Evolutionary conservation across 2,329 filamentous ascomycete species (phyloP).

Genomic region (Trichoderma endophyticum): DNA sequence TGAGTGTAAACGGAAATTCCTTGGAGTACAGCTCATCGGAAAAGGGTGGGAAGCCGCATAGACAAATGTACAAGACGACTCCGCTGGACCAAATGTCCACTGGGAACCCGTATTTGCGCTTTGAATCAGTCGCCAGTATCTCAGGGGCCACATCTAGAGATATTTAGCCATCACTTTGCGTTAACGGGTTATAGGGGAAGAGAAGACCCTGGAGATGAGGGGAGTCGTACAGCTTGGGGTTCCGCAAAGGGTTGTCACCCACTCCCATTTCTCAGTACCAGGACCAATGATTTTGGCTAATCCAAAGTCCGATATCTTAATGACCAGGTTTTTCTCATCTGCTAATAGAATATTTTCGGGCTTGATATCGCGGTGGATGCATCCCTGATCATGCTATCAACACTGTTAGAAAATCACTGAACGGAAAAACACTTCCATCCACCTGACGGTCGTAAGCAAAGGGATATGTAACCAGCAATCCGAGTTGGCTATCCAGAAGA

Average conservation of each 20-base stretch:
- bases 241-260: slow-evolving; percentile 81
- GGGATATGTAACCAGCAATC: not conserved
- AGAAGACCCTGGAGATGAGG: not conserved
- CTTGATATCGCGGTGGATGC: slow-evolving; percentile 74
- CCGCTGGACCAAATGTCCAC: slow-evolving; percentile 84
- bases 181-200: not conserved
- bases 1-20: slow-evolving; percentile 73
- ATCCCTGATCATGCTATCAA: slow-evolving; percentile 46
- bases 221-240: slow-evolving; percentile 43
- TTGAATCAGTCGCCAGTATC: slow-evolving; percentile 65
- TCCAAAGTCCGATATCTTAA: slow-evolving; percentile 87
- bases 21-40: slow-evolving; percentile 76
- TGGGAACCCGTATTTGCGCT: slow-evolving; percentile 71
- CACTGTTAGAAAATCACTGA: not conserved
- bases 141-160: slow-evolving; percentile 32
- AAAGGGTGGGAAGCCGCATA: slow-evolving; percentile 81
- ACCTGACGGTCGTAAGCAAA: not conserved
- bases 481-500: not conserved
- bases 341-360: not conserved
- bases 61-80: slow-evolving; percentile 82
- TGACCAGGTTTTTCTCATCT: not conserved
- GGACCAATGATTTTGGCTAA: slow-evolving; percentile 78
- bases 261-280: slow-evolving; percentile 65
- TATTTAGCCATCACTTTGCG: not conserved
- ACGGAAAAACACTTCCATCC: not conserved